Conservation (phyloP, 345 rosid genomes). For the Citrus reticulata region DNA sequence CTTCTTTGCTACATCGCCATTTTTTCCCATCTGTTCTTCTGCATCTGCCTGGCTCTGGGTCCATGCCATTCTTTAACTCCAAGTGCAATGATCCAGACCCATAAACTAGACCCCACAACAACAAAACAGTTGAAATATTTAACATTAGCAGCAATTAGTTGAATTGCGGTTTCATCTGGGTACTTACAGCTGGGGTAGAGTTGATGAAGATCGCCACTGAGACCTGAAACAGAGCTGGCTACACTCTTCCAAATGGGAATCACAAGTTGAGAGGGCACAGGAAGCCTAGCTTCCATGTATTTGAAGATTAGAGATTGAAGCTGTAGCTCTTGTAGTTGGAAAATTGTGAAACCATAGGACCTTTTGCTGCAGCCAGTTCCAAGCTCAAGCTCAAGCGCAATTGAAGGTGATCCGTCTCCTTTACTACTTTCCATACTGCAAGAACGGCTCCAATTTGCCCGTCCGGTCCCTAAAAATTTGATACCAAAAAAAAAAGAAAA, state of each 20-base stretch:
- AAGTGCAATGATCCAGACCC: slow-evolving; percentile 8
- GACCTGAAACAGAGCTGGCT: slow-evolving; percentile 16
- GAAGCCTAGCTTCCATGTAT: slow-evolving; percentile 36
- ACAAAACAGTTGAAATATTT: neutral
- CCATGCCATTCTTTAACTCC: slow-evolving; percentile 32
- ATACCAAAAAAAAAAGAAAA: too few species aligned
- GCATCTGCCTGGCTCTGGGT: slow-evolving; percentile 51
- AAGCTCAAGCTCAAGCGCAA: slow-evolving; percentile 40
- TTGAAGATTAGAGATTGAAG: slow-evolving; percentile 42
- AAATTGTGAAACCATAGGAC: slow-evolving; percentile 33
- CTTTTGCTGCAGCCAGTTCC: slow-evolving; percentile 13
- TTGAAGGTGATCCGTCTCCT: slow-evolving; percentile 23
- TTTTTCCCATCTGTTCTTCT: slow-evolving; percentile 60
- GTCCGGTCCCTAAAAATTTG: slow-evolving; percentile 15
- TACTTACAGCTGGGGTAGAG: slow-evolving; percentile 36
- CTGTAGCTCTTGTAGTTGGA: slow-evolving; percentile 46
- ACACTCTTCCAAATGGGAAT: slow-evolving; percentile 45
- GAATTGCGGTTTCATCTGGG: neutral
- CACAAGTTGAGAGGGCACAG: slow-evolving; percentile 44
- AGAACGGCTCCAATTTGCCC: slow-evolving; percentile 9
- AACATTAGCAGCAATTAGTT: neutral
- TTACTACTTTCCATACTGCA: slow-evolving; percentile 23
- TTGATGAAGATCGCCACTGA: slow-evolving; percentile 25
- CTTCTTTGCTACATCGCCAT: slow-evolving; percentile 58
- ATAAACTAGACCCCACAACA: slow-evolving; percentile 12